Conservation (phyloP, 257 asterid species). For the Ophiorrhiza pumila region DNA sequence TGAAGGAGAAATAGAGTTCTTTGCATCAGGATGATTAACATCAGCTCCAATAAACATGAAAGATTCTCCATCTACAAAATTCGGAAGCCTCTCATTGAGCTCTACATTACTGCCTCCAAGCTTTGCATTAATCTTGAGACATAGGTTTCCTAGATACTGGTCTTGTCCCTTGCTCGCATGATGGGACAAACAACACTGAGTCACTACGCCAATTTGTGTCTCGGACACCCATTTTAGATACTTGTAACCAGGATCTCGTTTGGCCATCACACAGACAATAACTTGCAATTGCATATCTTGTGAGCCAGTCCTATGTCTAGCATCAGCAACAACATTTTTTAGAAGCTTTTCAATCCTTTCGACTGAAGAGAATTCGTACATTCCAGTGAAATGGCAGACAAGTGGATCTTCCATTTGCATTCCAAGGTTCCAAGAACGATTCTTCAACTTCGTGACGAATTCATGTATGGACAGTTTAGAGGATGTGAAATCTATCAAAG, state of each 20-base stretch:
- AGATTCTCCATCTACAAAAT: slow-evolving; percentile 36
- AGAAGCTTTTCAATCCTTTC: slow-evolving; percentile 36
- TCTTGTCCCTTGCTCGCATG: slow-evolving; percentile 37
- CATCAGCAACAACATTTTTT: slow-evolving; percentile 23
- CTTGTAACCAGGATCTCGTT: slow-evolving; percentile 48
- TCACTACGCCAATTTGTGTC: slow-evolving; percentile 51
- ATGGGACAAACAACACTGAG: slow-evolving; percentile 48
- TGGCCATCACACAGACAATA: slow-evolving; percentile 56
- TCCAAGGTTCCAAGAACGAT: slow-evolving; percentile 37
- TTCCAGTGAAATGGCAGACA: neutral
- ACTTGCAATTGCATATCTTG: slow-evolving; percentile 39
- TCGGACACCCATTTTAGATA: slow-evolving; percentile 63
- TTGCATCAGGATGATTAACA: slow-evolving; percentile 68
- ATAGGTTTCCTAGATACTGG: slow-evolving; percentile 56
- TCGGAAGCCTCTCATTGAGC: slow-evolving; percentile 37
- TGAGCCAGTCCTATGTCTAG: neutral
- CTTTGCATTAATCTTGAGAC: slow-evolving; percentile 69
- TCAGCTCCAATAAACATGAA: slow-evolving; percentile 88
- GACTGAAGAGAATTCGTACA: slow-evolving; percentile 36
- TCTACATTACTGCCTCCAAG: slow-evolving; percentile 72
- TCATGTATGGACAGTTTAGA: slow-evolving; percentile 1
- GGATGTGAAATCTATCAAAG: slow-evolving; percentile 44
- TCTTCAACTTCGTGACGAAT: slow-evolving; percentile 27
- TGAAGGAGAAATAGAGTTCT: slow-evolving; percentile 48
- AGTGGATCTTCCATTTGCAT: slow-evolving; percentile 48